Evolutionary conservation across 805 yeast species (phyloP), one percentile per base, ranked within the genome.

Genomic region (Starmerella vaccinii): DNA sequence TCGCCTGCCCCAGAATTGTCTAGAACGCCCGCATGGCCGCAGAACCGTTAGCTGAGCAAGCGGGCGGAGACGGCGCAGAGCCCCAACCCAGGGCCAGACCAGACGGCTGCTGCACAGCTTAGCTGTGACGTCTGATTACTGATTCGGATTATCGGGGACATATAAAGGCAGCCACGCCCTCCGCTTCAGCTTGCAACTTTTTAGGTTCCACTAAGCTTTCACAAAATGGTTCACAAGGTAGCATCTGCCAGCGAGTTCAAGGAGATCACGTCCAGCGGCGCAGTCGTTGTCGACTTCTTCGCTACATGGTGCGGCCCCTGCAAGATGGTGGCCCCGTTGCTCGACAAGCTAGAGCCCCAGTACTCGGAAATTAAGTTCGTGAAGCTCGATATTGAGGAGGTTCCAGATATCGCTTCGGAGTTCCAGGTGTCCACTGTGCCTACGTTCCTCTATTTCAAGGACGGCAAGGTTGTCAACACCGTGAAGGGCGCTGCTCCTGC

Each of bases 251-350:
- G 55, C 42, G 89, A 88, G 67, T 90, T 89, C 76, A 71, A 77
- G 49, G 72, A 74, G 53, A 82, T 81, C 58, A 76, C 82, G 63
- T 74, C 73, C 63, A 77, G 77, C 59, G 84, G 83, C 61, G 75
- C 87, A 65, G 89, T 87, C 60, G 89, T 92, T 61, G 86, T 92
- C 60, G 97, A 92, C 74, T 92, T 90, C 75, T 89, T 78, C 66
- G 97, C 97, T 62, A 80, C 89, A 55, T 92, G 97, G 97, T 90
- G 98, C 71, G 97, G 97, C 61, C 97, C 98, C 56, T 90, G 98
- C 76, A 92, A 90, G 77, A 84, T 84, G 84, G 84, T 89, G 71
- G 86, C 96, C 53, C 97, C 97, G 64, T 73, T 86, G 72, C 72
- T 90, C 61, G 95, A 89, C 65, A 78, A 81, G 68, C 66, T 66